Conservation (phyloP, 768 basidiomycete genomes). For the Trametes elegans region DNA sequence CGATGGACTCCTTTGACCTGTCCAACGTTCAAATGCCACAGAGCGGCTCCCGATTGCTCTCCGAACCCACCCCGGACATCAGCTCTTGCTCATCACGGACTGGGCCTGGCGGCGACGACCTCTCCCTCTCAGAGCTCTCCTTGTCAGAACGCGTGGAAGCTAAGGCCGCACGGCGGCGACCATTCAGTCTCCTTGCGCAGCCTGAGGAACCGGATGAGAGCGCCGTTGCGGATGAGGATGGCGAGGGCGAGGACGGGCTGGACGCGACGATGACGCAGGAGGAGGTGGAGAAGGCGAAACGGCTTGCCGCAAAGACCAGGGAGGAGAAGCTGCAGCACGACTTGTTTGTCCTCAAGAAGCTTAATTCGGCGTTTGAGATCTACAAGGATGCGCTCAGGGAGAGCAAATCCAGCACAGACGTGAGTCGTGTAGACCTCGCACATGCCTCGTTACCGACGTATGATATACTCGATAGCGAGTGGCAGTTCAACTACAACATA, state of each 20-base stretch:
- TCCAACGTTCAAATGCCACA: constrained; percentile 27
- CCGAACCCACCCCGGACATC: constrained; percentile 38
- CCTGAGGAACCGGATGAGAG: constrained; percentile 22
- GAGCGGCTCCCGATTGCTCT: constrained; percentile 43
- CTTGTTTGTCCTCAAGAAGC: constrained; percentile 65
- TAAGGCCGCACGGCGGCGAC: constrained; percentile 15
- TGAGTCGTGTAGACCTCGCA: constrained; percentile 34
- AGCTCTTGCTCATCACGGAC: constrained; percentile 32
- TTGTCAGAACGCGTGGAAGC: constrained; percentile 34
- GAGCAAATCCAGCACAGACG: constrained; percentile 69
- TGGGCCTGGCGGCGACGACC: constrained; percentile 46
- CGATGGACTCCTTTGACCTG: constrained; percentile 35
- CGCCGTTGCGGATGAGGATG: constrained; percentile 22
- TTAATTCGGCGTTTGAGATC: constrained; percentile 66
- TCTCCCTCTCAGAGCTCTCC: constrained; percentile 58
- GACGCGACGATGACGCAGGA: constrained; percentile 31
- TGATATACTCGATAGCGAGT: constrained; percentile 43
- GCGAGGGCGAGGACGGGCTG: constrained; percentile 14
- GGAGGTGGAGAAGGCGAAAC: constrained; percentile 26
- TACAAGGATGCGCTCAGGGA: constrained; percentile 68
- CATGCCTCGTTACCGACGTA: not conserved
- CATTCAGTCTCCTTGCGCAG: constrained; percentile 34
- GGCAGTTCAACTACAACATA: constrained; percentile 64
- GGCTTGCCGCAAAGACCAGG: constrained; percentile 37
- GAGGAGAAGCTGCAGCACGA: constrained; percentile 79